Evolutionary conservation across 352 stramenopile species (phyloP).

Genomic region (Phytophthora agathidicida): DNA sequence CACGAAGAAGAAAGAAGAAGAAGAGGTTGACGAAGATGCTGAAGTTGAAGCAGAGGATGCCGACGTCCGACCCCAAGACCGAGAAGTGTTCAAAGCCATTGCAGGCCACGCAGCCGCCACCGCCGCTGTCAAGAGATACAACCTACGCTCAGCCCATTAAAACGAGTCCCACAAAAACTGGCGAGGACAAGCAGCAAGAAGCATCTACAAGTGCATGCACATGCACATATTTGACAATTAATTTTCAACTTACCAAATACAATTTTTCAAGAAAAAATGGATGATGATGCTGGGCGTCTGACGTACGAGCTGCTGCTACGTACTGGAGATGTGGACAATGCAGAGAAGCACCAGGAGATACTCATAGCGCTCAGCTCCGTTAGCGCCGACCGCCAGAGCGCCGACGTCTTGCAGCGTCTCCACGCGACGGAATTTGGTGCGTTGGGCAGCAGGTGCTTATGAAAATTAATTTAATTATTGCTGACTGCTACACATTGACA

Average conservation of each 20-base stretch:
- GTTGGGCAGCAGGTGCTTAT: background rate
- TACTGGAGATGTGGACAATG: constrained; percentile 24
- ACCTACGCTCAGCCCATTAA: constrained; percentile 39
- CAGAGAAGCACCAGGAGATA: constrained; percentile 47
- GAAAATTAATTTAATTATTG: background rate
- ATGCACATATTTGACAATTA: background rate
- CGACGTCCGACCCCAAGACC: constrained; percentile 47
- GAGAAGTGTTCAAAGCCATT: constrained; percentile 63
- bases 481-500: constrained; percentile 14
- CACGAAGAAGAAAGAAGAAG: constrained; percentile 9
- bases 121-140: constrained; percentile 58
- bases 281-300: constrained; percentile 7
- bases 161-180: too few relatives aligned
- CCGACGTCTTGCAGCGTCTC: constrained; percentile 43
- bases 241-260: background rate
- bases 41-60: constrained; percentile 16
- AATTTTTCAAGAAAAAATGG: too few relatives aligned
- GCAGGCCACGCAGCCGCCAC: constrained; percentile 66
- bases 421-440: constrained; percentile 55
- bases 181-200: too few relatives aligned
- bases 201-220: too few relatives aligned
- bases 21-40: constrained; percentile 16
- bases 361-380: constrained; percentile 40
- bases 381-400: constrained; percentile 26
- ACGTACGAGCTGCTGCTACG: constrained; percentile 42